Evolutionary conservation across 805 yeast genomes (phyloP), one percentile per base, ranked within the genome.

Genomic region (Kurtzmaniella fragi): DNA sequence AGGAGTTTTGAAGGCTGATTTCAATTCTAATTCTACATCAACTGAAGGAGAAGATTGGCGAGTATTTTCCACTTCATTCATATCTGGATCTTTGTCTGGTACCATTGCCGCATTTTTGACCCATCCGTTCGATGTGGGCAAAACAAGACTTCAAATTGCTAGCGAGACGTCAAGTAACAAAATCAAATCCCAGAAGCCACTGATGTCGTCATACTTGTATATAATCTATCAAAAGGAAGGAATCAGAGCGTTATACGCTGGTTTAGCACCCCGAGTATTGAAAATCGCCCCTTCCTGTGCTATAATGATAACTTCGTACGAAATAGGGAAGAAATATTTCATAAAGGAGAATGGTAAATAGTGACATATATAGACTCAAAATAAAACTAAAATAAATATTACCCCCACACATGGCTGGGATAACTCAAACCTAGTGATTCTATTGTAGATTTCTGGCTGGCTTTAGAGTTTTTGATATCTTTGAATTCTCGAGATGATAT

Each of bases 251-350:
- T 64, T 93, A n/a, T 93, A 84, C 54, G 85, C 86, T 28, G 99
- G 99, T 0, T 63, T 89, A 29, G 68, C 77, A 2, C 98, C 98
- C 0, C 73, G 99, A 47, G 76, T 91, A 6, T 63, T 91, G 58
- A 93, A 93, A 56, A 84, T 93, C 20, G 96, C 97, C 0, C 98
- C 99, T 9, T 82, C 96, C 12, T 93, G 99, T 72, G 99, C 99
- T 1, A 91, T 93, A 29, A 93, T 93, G 99, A 89, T 93, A 33
- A 87, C 97, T 10, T 83, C 93, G 30, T 93, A 93, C 57, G 99
- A 93, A 58, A 68, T 90, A 32, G 84, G 95, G 20, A 93, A 93
- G 60, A 77, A 77, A 44, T 47, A 68, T 14, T 68, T 68, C 48
- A 59, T 50, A 39, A 49, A 50, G 40, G 59, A 54, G 8, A 56